Evolutionary conservation across 192 early-diverging fungal species (phyloP).

Genomic region (Linnemannia schmuckeri): DNA sequence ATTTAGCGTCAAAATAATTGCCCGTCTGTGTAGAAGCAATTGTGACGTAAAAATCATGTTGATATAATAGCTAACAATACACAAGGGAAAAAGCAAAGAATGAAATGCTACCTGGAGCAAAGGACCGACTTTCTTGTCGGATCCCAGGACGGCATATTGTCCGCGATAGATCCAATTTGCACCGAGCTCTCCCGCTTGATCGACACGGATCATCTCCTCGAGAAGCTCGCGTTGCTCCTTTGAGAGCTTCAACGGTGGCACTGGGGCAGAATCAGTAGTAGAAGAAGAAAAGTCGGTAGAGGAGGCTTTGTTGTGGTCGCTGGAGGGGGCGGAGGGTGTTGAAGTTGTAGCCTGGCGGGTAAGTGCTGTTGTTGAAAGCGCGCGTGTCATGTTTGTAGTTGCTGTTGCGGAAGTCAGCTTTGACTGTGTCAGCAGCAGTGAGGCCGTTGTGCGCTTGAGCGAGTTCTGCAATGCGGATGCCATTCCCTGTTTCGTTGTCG

Average conservation of each 20-base stretch:
- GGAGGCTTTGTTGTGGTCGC: not conserved
- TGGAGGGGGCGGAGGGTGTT: not conserved
- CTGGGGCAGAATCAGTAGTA: not conserved
- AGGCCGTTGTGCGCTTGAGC: not conserved
- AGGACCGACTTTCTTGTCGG: conserved; percentile 74
- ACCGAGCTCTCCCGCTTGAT: conserved; percentile 97
- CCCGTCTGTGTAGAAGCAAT: too few relatives aligned
- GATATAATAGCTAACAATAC: conserved; percentile 10
- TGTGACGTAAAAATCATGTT: too few relatives aligned
- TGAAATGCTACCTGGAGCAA: conserved; percentile 70
- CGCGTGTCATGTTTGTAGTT: not conserved
- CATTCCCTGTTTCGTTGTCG: not conserved
- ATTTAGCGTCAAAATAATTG: conserved; percentile 15
- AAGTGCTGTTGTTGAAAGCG: not conserved
- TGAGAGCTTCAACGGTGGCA: conserved; percentile 55
- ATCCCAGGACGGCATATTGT: conserved; percentile 85
- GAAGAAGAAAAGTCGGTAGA: conserved; percentile 5
- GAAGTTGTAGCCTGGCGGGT: not conserved
- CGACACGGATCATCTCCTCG: conserved; percentile 90
- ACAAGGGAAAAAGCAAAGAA: not conserved
- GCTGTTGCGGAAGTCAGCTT: not conserved
- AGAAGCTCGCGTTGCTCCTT: conserved; percentile 70
- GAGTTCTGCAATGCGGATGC: not conserved
- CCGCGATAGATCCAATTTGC: conserved; percentile 97
- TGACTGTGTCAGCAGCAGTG: not conserved